Conservation (phyloP, 768 basidiomycete genomes). For the Fomitopsis serialis region DNA sequence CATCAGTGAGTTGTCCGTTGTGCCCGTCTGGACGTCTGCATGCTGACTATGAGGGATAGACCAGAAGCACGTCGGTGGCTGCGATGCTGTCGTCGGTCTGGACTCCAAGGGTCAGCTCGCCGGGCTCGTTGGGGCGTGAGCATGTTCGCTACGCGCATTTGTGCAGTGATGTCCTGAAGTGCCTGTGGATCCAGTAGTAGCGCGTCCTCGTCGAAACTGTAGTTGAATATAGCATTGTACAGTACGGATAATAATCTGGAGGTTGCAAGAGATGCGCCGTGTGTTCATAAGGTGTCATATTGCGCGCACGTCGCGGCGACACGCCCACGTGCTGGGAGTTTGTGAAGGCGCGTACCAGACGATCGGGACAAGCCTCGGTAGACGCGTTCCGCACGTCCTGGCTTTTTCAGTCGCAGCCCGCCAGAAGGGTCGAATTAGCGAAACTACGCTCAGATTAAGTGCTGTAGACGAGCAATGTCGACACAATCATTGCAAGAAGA, state of each 20-base stretch:
- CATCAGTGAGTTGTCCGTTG: constrained; percentile 42
- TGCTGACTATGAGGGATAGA: constrained; percentile 29
- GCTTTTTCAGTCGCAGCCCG: too few species aligned
- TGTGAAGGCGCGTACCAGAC: not conserved
- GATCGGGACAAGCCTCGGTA: not conserved
- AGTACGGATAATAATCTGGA: not conserved
- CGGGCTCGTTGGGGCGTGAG: constrained; percentile 16
- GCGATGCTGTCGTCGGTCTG: constrained; percentile 20
- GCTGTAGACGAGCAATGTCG: constrained; percentile 38
- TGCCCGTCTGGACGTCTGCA: not conserved
- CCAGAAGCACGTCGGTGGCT: constrained; percentile 48
- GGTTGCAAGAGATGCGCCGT: not conserved
- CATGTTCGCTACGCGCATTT: not conserved
- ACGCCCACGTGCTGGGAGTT: not conserved
- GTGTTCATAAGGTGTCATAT: not conserved
- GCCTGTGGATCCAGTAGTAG: not conserved
- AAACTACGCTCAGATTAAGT: too few species aligned
- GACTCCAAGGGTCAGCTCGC: constrained; percentile 22
- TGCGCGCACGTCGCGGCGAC: not conserved
- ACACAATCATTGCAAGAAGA: constrained; percentile 50
- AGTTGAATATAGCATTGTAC: not conserved
- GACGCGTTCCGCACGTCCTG: not conserved
- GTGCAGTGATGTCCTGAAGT: not conserved
- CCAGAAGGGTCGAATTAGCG: too few species aligned
- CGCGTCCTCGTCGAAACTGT: not conserved